These are phyloP conservation scores for Endothia cerciana DNA, from an alignment of 2,329 filamentous ascomycete species.

Conservation along the genomic window DNA sequence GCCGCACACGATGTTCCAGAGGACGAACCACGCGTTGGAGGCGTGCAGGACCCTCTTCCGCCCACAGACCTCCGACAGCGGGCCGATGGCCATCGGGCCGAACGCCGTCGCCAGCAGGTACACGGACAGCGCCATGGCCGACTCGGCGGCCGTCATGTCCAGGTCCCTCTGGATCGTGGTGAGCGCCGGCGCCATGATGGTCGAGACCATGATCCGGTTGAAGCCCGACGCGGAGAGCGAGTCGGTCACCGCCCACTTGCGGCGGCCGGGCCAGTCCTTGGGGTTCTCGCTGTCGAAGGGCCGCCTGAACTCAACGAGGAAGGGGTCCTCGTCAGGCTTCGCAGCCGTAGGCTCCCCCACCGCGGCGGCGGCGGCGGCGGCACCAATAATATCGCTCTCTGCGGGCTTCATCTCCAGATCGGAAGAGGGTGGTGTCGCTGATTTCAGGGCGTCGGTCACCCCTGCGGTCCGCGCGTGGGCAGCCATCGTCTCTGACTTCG, in stretches of 20 bases:
- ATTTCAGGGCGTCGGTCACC: too few species aligned
- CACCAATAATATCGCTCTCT: too few species aligned
- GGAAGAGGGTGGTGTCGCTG: too few species aligned
- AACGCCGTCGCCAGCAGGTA: conserved; percentile 49
- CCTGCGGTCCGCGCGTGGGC: not conserved
- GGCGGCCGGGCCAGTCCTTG: conserved; percentile 42
- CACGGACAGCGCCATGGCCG: conserved; percentile 52
- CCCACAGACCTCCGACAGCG: conserved; percentile 54
- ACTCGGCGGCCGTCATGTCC: conserved; percentile 50
- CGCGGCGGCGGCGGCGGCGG: too few species aligned
- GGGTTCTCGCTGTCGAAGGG: conserved; percentile 38
- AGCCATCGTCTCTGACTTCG: not conserved
- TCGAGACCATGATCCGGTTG: conserved; percentile 55
- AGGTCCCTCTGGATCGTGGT: conserved; percentile 54
- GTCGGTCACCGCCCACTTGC: conserved; percentile 54
- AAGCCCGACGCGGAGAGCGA: conserved; percentile 55
- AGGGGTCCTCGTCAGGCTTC: not conserved
- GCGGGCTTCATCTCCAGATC: too few species aligned
- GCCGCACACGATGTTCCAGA: conserved; percentile 52
- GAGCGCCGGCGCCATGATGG: conserved; percentile 57
- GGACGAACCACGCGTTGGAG: conserved; percentile 53
- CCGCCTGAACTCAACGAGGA: not conserved
- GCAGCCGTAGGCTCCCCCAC: not conserved
- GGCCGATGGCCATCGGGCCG: conserved; percentile 48
- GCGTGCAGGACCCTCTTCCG: conserved; percentile 45